These are phyloP conservation scores for Plectosphaerella sp. DNA, from an alignment of 2,329 filamentous ascomycete species.

Conservation along the genomic window DNA sequence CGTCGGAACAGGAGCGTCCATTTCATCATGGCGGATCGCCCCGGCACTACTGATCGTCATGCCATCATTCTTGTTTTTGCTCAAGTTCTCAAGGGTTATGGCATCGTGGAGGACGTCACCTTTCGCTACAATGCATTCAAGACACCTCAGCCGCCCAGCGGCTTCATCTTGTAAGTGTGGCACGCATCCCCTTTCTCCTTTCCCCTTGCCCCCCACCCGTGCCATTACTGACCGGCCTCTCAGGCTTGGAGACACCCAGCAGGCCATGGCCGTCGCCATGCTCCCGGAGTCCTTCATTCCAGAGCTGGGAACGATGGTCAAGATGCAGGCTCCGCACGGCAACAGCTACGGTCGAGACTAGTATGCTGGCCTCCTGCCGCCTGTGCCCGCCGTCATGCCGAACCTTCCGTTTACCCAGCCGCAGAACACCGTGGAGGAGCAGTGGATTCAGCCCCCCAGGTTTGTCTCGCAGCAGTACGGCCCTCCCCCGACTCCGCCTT, in stretches of 20 bases:
- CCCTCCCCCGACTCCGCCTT: too few species aligned
- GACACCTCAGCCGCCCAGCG: not conserved
- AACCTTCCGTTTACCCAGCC: not conserved
- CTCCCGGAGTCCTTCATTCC: too few species aligned
- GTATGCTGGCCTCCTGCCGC: not conserved
- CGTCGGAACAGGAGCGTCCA: not conserved
- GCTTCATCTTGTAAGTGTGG: not conserved
- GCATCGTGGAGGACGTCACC: not conserved
- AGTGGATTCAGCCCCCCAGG: too few species aligned
- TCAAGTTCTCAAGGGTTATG: not conserved
- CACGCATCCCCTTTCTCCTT: not conserved
- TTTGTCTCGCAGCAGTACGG: too few species aligned
- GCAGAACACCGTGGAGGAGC: too few species aligned
- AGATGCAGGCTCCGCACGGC: not conserved
- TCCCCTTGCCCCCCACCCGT: not conserved
- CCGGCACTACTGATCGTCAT: not conserved
- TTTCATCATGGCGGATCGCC: not conserved
- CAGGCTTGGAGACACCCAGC: too few species aligned
- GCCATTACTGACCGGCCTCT: not conserved
- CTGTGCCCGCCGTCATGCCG: not conserved
- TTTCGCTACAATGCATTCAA: not conserved
- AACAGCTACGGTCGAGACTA: not conserved
- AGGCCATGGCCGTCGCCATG: too few species aligned
- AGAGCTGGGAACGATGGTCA: not conserved
- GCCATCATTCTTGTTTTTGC: too few species aligned